These are phyloP conservation scores for Torulaspora microellipsoides DNA, from an alignment of 805 yeast species.

Conservation along the genomic window DNA sequence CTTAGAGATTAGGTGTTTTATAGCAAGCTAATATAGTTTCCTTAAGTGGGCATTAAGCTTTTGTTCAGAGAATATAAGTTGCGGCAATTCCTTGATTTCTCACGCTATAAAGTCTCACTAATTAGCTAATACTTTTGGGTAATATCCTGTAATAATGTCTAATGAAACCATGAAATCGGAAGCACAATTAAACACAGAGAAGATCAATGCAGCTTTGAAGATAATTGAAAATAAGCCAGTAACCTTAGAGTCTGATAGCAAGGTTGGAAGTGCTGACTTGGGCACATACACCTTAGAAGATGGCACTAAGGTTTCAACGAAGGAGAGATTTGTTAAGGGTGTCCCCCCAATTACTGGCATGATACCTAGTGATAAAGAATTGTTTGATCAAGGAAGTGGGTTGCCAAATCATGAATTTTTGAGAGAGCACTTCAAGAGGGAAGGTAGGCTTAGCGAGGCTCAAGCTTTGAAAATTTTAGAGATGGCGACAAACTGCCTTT, in stretches of 20 bases:
- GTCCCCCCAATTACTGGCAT: constrained; percentile 65
- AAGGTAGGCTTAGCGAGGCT: constrained; percentile 69
- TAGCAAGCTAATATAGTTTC: no score
- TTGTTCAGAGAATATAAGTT: no score
- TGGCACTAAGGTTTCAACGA: constrained; percentile 46
- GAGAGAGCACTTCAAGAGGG: constrained; percentile 66
- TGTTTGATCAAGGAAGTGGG: constrained; percentile 54
- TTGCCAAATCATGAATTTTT: constrained; percentile 70
- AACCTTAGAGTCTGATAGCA: constrained; percentile 4
- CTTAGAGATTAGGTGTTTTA: no score
- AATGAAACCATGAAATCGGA: constrained; percentile 19
- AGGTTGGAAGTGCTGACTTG: constrained; percentile 6
- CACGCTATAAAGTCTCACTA: no score
- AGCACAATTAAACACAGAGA: constrained; percentile 44
- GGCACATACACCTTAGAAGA: constrained; percentile 43
- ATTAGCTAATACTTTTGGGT: no score
- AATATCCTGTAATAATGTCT: background rate
- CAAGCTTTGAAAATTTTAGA: constrained; percentile 67
- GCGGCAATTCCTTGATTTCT: no score
- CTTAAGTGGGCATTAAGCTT: no score
- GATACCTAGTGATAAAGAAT: constrained; percentile 61
- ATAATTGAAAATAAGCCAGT: constrained; percentile 48
- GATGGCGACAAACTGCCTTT: constrained; percentile 58
- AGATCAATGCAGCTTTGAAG: constrained; percentile 61
- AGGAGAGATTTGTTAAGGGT: constrained; percentile 43